Evolutionary conservation across 768 basidiomycete genomes (phyloP).

Genomic region (Galerina sulciceps): DNA sequence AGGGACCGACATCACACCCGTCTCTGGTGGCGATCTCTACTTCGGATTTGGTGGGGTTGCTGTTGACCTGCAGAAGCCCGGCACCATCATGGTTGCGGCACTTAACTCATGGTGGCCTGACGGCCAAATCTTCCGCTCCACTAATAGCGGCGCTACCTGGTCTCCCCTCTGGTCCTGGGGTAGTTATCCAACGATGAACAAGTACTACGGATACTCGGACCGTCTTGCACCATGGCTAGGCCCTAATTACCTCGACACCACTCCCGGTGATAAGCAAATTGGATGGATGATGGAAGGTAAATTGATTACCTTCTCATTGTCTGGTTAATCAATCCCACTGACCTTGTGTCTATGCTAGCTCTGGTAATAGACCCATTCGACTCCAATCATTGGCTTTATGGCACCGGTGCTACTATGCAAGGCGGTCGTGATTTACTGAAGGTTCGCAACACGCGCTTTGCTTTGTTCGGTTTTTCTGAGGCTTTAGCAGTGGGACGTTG

Average conservation of each 20-base stretch:
- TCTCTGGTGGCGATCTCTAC: constrained; percentile 57
- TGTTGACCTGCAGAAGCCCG: constrained; percentile 62
- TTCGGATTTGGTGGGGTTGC: constrained; percentile 68
- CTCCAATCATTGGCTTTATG: constrained; percentile 72
- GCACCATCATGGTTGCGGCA: constrained; percentile 71
- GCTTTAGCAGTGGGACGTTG: constrained; percentile 54
- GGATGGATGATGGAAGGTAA: constrained; percentile 77
- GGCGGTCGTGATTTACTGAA: constrained; percentile 59
- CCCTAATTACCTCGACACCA: constrained; percentile 47
- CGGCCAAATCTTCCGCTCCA: constrained; percentile 67
- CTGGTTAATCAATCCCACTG: neutral
- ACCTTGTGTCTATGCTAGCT: constrained; percentile 29
- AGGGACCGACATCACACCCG: constrained; percentile 70
- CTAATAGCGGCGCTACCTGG: constrained; percentile 63
- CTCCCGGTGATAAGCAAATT: constrained; percentile 50
- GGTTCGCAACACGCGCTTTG: constrained; percentile 14
- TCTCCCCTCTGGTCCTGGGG: constrained; percentile 60
- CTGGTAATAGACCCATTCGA: constrained; percentile 68
- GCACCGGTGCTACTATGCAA: constrained; percentile 69
- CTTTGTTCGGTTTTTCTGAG: neutral
- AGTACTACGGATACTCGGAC: constrained; percentile 60
- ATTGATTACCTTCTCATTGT: neutral
- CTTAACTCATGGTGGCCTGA: constrained; percentile 71
- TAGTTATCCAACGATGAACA: constrained; percentile 47
- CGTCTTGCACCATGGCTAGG: constrained; percentile 65